Base-by-base conservation (phyloP, 208 protist genomes). In the Trypanosoma melophagium region DNA sequence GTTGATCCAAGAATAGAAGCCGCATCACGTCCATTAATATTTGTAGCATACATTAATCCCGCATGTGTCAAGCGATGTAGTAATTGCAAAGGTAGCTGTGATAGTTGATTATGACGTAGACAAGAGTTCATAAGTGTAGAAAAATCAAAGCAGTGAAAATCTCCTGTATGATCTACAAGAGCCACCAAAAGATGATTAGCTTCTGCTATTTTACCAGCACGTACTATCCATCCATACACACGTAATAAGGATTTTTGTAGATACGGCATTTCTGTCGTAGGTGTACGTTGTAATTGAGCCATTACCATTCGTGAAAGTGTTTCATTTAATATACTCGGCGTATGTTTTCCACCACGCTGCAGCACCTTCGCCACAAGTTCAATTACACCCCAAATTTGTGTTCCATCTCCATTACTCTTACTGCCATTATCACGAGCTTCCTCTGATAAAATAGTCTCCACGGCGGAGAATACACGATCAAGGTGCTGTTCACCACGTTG, bases 151-250 rank as follows among this genome's bases (percentile, higher is more conserved):
- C 65, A 55, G 5, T 54, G 14, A 35, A 91, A 83, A 7, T 84
- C 62, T 7, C 83, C 84, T 0, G 81, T 80, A 44, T 85, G 64
- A 55, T 90, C 77, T 10, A 89, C 63, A 19, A 95, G 74, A 2
- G 89, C 64, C 49, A 67, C 51, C 9, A 95, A 82, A 17, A 95
- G 31, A 49, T 82, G 71, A 49, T 75, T 81, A 12, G 80, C 67
- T 60, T 89, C 83, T 1, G 59, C 40, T 10, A 68, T 49, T 24
- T 76, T 77, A 49, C 90, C 89, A 51, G 77, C 75, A 10, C 86
- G 83, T 47, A 90, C 81, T 76, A 95, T 84, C 89, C 89, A 95
- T 22, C 81, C 28, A 54, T 92, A 92, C 22, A 95, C 70, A 17
- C 86, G 83, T 53, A 95, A 64, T 28, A 95, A 69, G 9, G 71